Base-by-base conservation (phyloP, 2,329 filamentous ascomycete species). In the Knufia petricola region DNA sequence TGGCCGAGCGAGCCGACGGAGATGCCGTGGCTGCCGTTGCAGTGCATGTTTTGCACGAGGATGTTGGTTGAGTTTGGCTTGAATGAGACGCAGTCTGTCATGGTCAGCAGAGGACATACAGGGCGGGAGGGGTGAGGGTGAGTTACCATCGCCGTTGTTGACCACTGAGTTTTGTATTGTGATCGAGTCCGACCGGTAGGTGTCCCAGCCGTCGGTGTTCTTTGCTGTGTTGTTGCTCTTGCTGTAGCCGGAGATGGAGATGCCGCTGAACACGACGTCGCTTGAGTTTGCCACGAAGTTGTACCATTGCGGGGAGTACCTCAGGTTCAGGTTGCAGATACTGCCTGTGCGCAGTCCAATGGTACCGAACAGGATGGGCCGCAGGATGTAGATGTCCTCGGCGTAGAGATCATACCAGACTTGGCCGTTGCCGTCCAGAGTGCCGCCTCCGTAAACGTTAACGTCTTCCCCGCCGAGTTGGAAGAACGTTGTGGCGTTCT, bases 31-130 rank as follows among this genome's bases (percentile, higher is more conserved):
- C 79, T 84, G 28, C 81, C 81, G 58, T 81, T 82, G 65, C 82
- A 86, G 51, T 70, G 66, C 3, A 86, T 66, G 52, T 81, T 79
- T 60, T 85, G 81, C 3, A 85, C 75, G 3, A 85, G 63, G 6
- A 85, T 76, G 54, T 84, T 74, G 37, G 80, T 85, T 57, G 75
- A 80, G 62, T 85, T 86, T 15, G 82, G 82, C 64, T 86, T 86
- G 72, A 86, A 85, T 0, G 80, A 81, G 10, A 86, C 79, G 52
- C 83, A 86, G 60, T 87, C 76, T 28, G 26, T 28, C 26, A n/a
- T n/a, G 26, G 26, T 28, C 12, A 28, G 26, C 26, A 28, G 26
- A 12, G 6, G n/a, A n/a, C n/a, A n/a, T n/a, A n/a, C n/a, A n/a
- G 26, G 6, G 12, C 26, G 12, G 26, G 6, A 28, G 12, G 12